Evolutionary conservation across 176 grass and related monocot species (phyloP), one percentile per base, ranked within the genome.

Genomic region (Alopecurus myosuroides): DNA sequence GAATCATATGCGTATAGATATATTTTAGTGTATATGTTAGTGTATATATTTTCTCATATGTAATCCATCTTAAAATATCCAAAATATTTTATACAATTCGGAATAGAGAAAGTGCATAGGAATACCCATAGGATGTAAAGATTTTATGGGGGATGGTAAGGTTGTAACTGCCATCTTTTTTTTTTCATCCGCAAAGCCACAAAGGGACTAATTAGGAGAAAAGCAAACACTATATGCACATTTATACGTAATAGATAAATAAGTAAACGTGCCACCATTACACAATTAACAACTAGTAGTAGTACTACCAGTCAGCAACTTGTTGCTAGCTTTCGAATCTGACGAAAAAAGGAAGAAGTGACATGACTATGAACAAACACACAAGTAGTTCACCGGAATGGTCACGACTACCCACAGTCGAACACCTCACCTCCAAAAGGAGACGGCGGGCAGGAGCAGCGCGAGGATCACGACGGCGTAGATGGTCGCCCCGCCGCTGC

Each of bases 341-440:
- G 71, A 51, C 45, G 71, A 42, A 3, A 30, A 19, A 28, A 33
- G n/a, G n/a, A 33, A 7, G 9, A 73, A 74, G 26, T 80, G 71
- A 51, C 42, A 2, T 41, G 48, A 74, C 70, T 74, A 74, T 74
- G 51, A 74, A 74, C 71, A 74, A 74, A 33, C 44, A 74, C 44
- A 20, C 71, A 18, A 10, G 22, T 33, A 51, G 28, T 74, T 33
- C 8, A 33, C 45, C 9, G 17, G 70, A 49, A 50, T 33, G 15
- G 28, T 8, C 41, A 49, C 44, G 71, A 29, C 44, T 26, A 30
- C 25, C 11, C 48, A 19, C 8, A 35, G 65, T 72, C 13, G 39
- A 19, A 49, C 23, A 49, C 42, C 42, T 49, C 83, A 90, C 84
- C 41, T 74, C 70, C 84, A 70, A 9, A 88, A 23, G 48, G 49